Base-by-base conservation (phyloP, 768 basidiomycete species). In the Wakefieldia striispora region DNA sequence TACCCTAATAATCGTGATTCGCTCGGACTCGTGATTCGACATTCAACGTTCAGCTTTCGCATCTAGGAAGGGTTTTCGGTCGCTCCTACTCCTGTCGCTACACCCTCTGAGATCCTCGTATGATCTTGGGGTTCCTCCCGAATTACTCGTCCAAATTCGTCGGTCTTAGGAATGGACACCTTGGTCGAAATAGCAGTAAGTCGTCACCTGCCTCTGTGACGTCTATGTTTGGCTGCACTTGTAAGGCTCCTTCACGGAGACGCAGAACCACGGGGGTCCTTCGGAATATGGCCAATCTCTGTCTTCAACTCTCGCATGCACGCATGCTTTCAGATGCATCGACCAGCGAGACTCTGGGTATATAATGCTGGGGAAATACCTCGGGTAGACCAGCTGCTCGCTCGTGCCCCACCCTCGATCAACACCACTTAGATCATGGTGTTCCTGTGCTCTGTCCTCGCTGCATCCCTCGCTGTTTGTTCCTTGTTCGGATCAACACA, bases 311-410 rank as follows among this genome's bases (percentile, higher is more conserved):
- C 26, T 41, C 33, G 16, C 33, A 27, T 27, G 24, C 68, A 17
- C 69, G 77, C 56, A 71, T 77, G 55, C 56, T 2, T 16, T 73
- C 1, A 67, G 74, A 49, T 81, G 80, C 57, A 65, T 65, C 23
- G 70, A 4, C 73, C 2, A 77, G 77, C n/a, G 79, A 79, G n/a
- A 78, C 80, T 62, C 74, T 72, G 41, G 61, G 62, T 37, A 36
- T 37, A 36, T 45, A 45, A 33, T 16, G 14, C 8, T 33, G 33
- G 33, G 31, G 31, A 13, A 29, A 33, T 33, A 33, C 33, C 33
- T 33, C 33, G 33, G 33, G 33, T 16, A 33, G 33, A 16, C 33
- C 33, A 33, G 33, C 33, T 14, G 14, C 33, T 33, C 14, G 33
- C 33, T 33, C 33, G 33, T 33, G 16, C 33, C 33, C 16, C 33